Evolutionary conservation across 495 filamentous ascomycete species (phyloP).

Genomic region (Aspergillus funiculosus): DNA sequence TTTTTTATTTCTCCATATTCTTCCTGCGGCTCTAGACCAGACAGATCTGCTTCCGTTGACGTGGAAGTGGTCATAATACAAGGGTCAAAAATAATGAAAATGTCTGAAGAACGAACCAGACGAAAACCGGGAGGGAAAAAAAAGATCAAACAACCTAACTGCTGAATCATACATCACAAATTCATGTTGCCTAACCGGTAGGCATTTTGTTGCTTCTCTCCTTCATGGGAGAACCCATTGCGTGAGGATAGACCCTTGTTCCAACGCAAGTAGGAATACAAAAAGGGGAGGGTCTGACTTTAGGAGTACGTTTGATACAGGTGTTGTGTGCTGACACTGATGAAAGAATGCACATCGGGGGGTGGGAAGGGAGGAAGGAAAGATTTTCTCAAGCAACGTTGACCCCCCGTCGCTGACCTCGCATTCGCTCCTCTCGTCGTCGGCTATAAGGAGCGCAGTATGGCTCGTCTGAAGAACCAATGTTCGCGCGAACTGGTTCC

Average conservation of each 20-base stretch:
- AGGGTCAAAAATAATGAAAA: slow-evolving; percentile 1
- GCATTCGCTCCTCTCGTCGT: slow-evolving; percentile 38
- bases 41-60: neutral
- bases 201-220: too few relatives aligned
- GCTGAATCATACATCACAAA: too few relatives aligned
- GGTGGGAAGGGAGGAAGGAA: neutral
- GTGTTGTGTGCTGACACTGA: neutral
- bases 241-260: too few relatives aligned
- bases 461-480: slow-evolving; percentile 43
- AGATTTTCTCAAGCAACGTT: slow-evolving; percentile 23
- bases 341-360: neutral
- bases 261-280: too few relatives aligned
- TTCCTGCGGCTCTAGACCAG: neutral
- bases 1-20: neutral
- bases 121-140: too few relatives aligned
- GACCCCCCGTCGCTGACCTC: slow-evolving; percentile 34
- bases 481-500: slow-evolving; percentile 37
- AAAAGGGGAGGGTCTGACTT: too few relatives aligned
- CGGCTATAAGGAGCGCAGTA: slow-evolving; percentile 44
- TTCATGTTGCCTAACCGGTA: too few relatives aligned
- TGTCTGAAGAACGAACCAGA: too few relatives aligned
- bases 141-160: too few relatives aligned
- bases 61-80: slow-evolving; percentile 1
- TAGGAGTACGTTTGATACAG: too few relatives aligned
- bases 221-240: too few relatives aligned